phyloP scores from a whole-genome alignment of 1,139 yeast species.

The Candida anutae region DNA sequence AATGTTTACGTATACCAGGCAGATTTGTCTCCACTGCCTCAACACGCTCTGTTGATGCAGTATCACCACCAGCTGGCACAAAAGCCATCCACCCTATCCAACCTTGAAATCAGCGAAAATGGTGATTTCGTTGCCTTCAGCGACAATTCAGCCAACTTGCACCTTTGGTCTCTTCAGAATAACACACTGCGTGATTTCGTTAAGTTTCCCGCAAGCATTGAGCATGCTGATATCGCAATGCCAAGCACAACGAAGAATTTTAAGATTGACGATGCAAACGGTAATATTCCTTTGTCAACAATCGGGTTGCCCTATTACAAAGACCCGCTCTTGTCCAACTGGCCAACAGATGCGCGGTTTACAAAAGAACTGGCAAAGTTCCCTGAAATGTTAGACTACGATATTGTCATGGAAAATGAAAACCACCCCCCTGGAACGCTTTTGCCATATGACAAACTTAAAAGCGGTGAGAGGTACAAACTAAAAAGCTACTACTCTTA shows the following conservation, averaged over 20 bases:
- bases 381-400: slow-evolving; percentile 25
- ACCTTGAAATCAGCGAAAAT: slow-evolving; percentile 62
- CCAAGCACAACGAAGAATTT: slow-evolving; percentile 17
- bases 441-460: slow-evolving; percentile 46
- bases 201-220: slow-evolving; percentile 42
- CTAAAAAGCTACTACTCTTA: slow-evolving; percentile 41
- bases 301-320: slow-evolving; percentile 87
- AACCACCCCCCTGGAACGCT: slow-evolving; percentile 6
- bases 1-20: slow-evolving; percentile 56
- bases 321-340: slow-evolving; percentile 70
- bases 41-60: slow-evolving; percentile 4
- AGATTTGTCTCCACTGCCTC: slow-evolving; percentile 47
- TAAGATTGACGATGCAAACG: slow-evolving; percentile 28
- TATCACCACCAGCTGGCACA: neutral
- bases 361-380: slow-evolving; percentile 44
- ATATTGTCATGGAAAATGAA: slow-evolving; percentile 2
- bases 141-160: slow-evolving; percentile 58
- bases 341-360: slow-evolving; percentile 59
- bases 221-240: slow-evolving; percentile 35
- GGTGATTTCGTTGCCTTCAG: slow-evolving; percentile 73
- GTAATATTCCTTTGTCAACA: slow-evolving; percentile 53
- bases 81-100: slow-evolving; percentile 29
- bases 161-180: slow-evolving; percentile 62
- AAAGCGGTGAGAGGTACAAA: slow-evolving; percentile 32
- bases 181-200: slow-evolving; percentile 28